Percentiles rank a stretch among this genome's conserved stretches.
phyloP scores from a whole-genome alignment of 2,329 filamentous ascomycete genomes.

The Ascochyta pisi region DNA sequence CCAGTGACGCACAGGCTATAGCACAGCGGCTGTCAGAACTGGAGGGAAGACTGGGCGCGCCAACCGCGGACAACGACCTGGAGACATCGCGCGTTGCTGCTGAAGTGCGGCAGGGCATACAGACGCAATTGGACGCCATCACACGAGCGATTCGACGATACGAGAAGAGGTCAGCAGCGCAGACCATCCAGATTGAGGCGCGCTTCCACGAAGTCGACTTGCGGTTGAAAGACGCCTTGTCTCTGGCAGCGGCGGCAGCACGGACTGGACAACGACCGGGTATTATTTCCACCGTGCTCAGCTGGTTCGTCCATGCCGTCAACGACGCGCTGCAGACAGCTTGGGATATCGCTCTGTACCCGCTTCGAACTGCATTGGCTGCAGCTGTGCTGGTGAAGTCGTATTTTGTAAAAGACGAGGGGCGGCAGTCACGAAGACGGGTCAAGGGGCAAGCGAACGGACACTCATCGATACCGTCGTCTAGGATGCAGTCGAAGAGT shows the following conservation, averaged over 20 bases:
- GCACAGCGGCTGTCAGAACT: slow-evolving; percentile 72
- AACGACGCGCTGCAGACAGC: slow-evolving; percentile 30
- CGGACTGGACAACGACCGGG: slow-evolving; percentile 47
- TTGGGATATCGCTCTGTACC: slow-evolving; percentile 42
- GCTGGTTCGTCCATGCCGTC: slow-evolving; percentile 34
- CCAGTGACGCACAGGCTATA: slow-evolving; percentile 50
- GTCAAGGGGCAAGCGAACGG: slow-evolving; percentile 33
- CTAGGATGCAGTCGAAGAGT: slow-evolving; percentile 41
- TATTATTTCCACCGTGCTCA: slow-evolving; percentile 35
- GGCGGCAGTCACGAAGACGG: slow-evolving; percentile 33
- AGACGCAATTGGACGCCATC: slow-evolving; percentile 85
- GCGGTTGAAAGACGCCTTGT: slow-evolving; percentile 76
- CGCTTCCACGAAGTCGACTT: slow-evolving; percentile 75
- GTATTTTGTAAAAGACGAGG: slow-evolving; percentile 32
- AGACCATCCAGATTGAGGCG: slow-evolving; percentile 77
- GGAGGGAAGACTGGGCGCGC: slow-evolving; percentile 63
- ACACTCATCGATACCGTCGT: slow-evolving; percentile 30
- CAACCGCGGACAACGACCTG: slow-evolving; percentile 46
- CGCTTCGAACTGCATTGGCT: slow-evolving; percentile 32
- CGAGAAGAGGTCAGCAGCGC: slow-evolving; percentile 82
- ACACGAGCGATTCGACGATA: slow-evolving; percentile 89
- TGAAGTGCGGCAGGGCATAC: slow-evolving; percentile 70
- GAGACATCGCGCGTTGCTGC: slow-evolving; percentile 51
- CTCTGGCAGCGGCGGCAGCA: slow-evolving; percentile 75
- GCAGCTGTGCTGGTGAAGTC: slow-evolving; percentile 24